Evolutionary conservation across 805 yeast genomes (phyloP).

Genomic region (Cyberlindnera bimundalis): DNA sequence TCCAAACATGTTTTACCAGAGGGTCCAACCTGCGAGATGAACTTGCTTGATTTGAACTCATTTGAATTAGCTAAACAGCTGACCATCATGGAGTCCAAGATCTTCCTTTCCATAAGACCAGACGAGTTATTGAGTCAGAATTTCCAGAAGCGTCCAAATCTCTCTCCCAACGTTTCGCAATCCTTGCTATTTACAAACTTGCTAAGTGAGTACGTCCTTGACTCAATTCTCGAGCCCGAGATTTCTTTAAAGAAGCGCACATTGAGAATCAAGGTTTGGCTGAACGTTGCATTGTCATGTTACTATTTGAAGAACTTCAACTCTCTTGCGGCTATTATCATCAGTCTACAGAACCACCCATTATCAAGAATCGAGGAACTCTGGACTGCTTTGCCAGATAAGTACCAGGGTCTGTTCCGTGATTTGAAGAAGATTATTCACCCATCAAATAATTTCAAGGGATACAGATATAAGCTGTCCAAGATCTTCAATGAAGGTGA

Average conservation of each 20-base stretch:
- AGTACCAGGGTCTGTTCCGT: conserved; percentile 58
- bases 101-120: conserved; percentile 60
- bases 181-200: conserved; percentile 68
- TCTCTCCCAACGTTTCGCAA: conserved; percentile 61
- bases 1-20: conserved; percentile 38
- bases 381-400: conserved; percentile 57
- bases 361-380: conserved; percentile 57
- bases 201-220: conserved; percentile 68
- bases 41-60: conserved; percentile 49
- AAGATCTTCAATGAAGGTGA: conserved; percentile 47
- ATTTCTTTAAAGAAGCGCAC: conserved; percentile 46
- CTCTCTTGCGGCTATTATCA: conserved; percentile 74
- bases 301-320: conserved; percentile 72
- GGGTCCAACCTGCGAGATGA: conserved; percentile 13
- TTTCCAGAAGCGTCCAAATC: conserved; percentile 51
- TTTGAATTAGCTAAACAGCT: conserved; percentile 75
- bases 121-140: conserved; percentile 66
- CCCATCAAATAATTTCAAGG: conserved; percentile 69
- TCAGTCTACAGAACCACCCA: conserved; percentile 69
- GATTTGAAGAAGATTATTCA: conserved; percentile 66
- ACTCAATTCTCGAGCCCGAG: conserved; percentile 57
- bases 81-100: conserved; percentile 64
- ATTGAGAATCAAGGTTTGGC: conserved; percentile 62
- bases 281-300: conserved; percentile 69
- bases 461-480: conserved; percentile 61